A percentile compares a stretch with the other conserved stretches of the same genome.
These are phyloP conservation scores for Quercus cerris DNA, from an alignment of 306 rosid species.

Conservation along the genomic window DNA sequence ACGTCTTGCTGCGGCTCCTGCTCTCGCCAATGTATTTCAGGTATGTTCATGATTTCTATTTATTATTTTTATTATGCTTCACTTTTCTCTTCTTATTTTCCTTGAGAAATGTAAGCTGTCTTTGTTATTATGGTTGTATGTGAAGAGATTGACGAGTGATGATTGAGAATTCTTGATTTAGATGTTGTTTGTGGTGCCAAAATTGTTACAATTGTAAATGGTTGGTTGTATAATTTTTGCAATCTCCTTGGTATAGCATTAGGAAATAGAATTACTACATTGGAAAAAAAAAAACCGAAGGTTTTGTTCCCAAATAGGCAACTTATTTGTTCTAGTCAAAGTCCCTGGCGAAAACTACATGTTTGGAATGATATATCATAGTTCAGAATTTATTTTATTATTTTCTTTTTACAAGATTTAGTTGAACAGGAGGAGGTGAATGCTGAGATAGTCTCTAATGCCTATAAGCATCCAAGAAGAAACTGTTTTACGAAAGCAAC, in stretches of 20 bases:
- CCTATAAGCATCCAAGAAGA: conserved; percentile 38
- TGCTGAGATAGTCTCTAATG: conserved; percentile 7
- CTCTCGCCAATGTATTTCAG: conserved; percentile 73
- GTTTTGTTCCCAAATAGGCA: conserved; percentile 38
- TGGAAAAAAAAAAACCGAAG: conserved; percentile 17
- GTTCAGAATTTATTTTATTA: conserved; percentile 1
- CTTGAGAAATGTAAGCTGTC: not conserved
- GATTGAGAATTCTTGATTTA: not conserved
- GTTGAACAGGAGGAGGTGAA: conserved; percentile 14
- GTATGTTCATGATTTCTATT: conserved; percentile 23
- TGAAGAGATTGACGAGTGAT: not conserved
- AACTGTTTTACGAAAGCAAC: conserved; percentile 39
- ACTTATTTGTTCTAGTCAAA: conserved; percentile 52
- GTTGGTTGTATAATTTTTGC: not conserved
- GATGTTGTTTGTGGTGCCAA: not conserved
- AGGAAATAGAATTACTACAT: conserved; percentile 8
- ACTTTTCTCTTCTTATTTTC: too few species aligned
- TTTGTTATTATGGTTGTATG: not conserved
- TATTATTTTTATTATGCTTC: not conserved
- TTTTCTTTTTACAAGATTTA: not conserved
- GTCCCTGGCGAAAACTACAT: not conserved
- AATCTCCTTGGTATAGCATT: not conserved
- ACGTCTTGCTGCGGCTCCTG: conserved; percentile 62
- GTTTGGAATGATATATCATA: not conserved
- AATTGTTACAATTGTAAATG: not conserved